Evolutionary conservation across 371 early-diverging fungal species (phyloP), one percentile per base, ranked within the genome.

Genomic region (Rhizopus delemar): DNA sequence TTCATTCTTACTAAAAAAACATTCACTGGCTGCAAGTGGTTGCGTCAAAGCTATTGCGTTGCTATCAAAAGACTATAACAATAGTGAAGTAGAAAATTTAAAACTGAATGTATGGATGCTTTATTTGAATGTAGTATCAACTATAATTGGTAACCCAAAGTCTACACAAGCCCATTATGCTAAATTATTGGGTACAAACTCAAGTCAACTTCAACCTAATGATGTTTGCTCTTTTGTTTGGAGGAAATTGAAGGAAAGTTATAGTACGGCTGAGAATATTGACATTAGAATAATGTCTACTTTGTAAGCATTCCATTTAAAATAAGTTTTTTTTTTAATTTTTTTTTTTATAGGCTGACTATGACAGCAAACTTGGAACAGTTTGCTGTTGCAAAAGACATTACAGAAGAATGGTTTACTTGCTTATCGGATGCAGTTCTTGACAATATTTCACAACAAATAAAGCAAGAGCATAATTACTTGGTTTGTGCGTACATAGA

Each of bases 391-490:
- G 79, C 72, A 2, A 72, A 65, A 57, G 69, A 69, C 29, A 43
- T 68, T 7, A 66, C 62, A 15, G 78, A 77, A 28, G 53, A 61
- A 38, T 77, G 78, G 78, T 70, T 72, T 59, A 63, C 70, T 7
- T 46, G 54, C 39, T 53, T 77, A 41, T 49, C 70, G 0, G 78
- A 74, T 46, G 56, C 59, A 12, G 56, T 61, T 0, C 45, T 70
- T 50, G 69, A 72, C 43, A 53, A 52, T 53, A 53, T 68, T 16
- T 32, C 60, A 6, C 36, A 35, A 11, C 51, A 57, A 31, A 51
- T 48, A 32, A 55, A 66, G 3, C 38, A 62, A 4, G 69, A 69
- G 38, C 35, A 33, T 15, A 56, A 56, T 31, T 3, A 4, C 6
- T 15, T 58, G 52, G 34, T 11, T 8, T 7, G 4, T 3, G 53